Base-by-base conservation (phyloP, 1,284 basidiomycete genomes). In the Vanrija pseudolonga region DNA sequence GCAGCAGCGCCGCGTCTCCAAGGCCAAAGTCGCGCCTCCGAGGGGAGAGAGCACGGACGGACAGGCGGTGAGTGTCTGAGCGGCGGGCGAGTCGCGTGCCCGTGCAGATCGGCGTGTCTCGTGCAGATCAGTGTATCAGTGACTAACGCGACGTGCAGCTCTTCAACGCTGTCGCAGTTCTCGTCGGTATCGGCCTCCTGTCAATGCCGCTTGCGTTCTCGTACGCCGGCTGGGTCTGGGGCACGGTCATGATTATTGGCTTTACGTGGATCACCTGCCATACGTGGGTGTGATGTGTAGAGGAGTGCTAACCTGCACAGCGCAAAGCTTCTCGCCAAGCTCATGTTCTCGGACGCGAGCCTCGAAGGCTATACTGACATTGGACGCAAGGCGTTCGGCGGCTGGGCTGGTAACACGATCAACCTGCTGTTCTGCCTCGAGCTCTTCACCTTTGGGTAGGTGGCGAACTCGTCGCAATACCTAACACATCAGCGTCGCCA, bases 151-250 rank as follows among this genome's bases (percentile, higher is more conserved):
- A 8, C n/a, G n/a, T n/a, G n/a, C 61, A 90, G 88, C 77, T 95
- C n/a, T 94, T 94, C 78, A 95, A 95, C 67, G 86, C 88, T 8
- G 88, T 87, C 45, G 90, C 89, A 9, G 88, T 92, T 23, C 78
- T 94, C 11, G 80, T 93, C 8, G 92, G 92, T 6, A 88, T 95
- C 60, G 92, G 92, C 3, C 86, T 96, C 79, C 81, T 95, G 2
- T 91, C 89, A 3, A 87, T 93, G 71, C 90, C 92, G 0, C 80
- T 93, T 18, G 90, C 90, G 0, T 92, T 92, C 68, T 84, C 88
- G 2, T 90, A 88, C 64, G 85, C 90, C 1, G 91, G 91, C 6
- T 94, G 91, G 91, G 79, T 87, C 22, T 80, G 81, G 36, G 91
- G 91, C 6, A 86, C 85, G 0, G 18, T 82, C 32, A 79, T 95